Evolutionary conservation across 495 filamentous ascomycete species (phyloP).

Genomic region (Patellaria atrata): DNA sequence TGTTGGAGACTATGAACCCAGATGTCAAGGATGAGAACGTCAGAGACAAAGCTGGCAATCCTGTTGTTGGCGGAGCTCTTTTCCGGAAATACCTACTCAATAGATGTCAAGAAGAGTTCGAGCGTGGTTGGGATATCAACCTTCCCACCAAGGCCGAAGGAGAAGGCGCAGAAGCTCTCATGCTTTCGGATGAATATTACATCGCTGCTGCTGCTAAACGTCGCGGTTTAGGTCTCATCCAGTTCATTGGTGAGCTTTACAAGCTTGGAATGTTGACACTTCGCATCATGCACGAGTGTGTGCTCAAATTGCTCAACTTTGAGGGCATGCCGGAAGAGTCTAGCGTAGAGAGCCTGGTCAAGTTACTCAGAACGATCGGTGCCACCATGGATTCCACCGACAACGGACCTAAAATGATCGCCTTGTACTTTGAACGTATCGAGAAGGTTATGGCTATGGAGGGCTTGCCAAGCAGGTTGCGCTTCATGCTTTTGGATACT

Average conservation of each 20-base stretch:
- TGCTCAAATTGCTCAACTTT: conserved; percentile 91
- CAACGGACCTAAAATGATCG: conserved; percentile 59
- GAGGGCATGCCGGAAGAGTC: conserved; percentile 87
- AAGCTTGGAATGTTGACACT: conserved; percentile 97
- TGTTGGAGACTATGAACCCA: conserved; percentile 88
- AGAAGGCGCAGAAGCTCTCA: conserved; percentile 51
- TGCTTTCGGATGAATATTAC: conserved; percentile 97
- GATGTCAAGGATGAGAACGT: conserved; percentile 94
- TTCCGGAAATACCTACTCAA: conserved; percentile 99
- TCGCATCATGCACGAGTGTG: conserved; percentile 99
- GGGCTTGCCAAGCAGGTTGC: conserved; percentile 68
- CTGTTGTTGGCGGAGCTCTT: conserved; percentile 80
- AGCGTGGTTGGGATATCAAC: conserved; percentile 92
- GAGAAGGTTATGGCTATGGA: conserved; percentile 59
- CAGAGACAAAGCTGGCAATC: conserved; percentile 65
- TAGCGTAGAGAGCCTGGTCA: conserved; percentile 87
- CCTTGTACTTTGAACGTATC: conserved; percentile 87
- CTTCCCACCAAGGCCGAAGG: conserved; percentile 72
- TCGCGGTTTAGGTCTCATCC: conserved; percentile 90
- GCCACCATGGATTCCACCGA: conserved; percentile 66
- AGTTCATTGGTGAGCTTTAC: conserved; percentile 98
- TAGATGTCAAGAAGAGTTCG: conserved; percentile 97
- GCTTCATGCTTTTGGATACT: conserved; percentile 94
- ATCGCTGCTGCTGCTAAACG: conserved; percentile 89
- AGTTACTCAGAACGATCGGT: conserved; percentile 84